Evolutionary conservation across 805 yeast species (phyloP).

Genomic region (Candida yuanshanica): DNA sequence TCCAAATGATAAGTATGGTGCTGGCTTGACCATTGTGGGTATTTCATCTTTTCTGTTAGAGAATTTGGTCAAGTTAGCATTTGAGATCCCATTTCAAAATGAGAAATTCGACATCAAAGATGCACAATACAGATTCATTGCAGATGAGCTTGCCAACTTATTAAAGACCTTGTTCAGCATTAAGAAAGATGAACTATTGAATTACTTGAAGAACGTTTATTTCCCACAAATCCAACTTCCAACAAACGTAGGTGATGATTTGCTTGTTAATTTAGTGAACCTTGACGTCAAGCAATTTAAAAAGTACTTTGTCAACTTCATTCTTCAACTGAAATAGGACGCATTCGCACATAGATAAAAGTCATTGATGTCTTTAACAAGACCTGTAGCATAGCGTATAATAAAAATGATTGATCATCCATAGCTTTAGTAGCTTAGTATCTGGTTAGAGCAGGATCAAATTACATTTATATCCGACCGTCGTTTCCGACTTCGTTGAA

Average conservation of each 20-base stretch:
- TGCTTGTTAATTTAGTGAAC: constrained; percentile 52
- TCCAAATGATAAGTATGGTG: constrained; percentile 46
- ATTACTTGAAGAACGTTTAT: constrained; percentile 46
- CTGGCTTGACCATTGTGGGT: constrained; percentile 52
- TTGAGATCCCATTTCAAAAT: constrained; percentile 76
- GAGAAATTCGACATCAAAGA: constrained; percentile 63
- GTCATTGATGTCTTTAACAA: no score
- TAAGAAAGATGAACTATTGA: constrained; percentile 41
- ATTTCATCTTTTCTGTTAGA: constrained; percentile 66
- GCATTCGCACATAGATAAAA: not conserved
- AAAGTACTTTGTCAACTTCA: constrained; percentile 55
- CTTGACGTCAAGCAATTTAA: constrained; percentile 60
- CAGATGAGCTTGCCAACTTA: constrained; percentile 67
- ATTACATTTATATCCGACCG: not conserved
- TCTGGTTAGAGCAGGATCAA: not conserved
- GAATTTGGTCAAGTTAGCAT: constrained; percentile 58
- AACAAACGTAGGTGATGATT: constrained; percentile 49
- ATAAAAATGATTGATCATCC: no score
- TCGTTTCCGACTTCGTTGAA: not conserved
- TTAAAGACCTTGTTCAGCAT: constrained; percentile 56
- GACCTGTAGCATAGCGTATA: no score
- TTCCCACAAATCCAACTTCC: constrained; percentile 55
- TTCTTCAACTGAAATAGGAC: constrained; percentile 25
- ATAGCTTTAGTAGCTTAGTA: not conserved
- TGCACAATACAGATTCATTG: constrained; percentile 70